Base-by-base conservation (phyloP, 1,139 yeast species). In the Pneumocystis jirovecii region DNA sequence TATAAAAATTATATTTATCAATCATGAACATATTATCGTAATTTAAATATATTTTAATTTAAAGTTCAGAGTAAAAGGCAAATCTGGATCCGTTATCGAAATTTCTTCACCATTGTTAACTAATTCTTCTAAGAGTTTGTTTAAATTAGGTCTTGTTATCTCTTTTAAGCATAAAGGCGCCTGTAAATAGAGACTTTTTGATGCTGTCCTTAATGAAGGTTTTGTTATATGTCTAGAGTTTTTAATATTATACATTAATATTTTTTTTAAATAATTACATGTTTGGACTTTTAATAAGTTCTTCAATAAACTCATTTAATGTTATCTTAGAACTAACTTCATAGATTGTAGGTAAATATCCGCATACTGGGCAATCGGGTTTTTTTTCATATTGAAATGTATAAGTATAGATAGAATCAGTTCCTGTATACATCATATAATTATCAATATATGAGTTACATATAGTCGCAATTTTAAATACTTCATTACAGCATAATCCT, bases 401-500 rank as follows among this genome's bases (percentile, higher is more conserved):
- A 71, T 86, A 86, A 0, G 89, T 84, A 76, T 85, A 88, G 2
- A 86, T 84, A 0, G 90, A 85, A 66, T 85, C 86, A 66, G 85
- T 85, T 0, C 96, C 96, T 12, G 89, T 82, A 72, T 89, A 89
- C 85, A 87, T 87, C 89, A 89, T 86, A 73, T 88, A 88, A 74
- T 90, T 91, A 70, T 85, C 83, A 70, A 89, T 76, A 56, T 80
- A 80, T 0, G 90, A 91, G 70, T 85, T 85, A 66, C 83, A 78
- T 64, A 84, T 81, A 0, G 96, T 85, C 37, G 87, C 80, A 35
- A 89, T 78, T 72, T 91, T 91, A 74, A 89, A 83, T 0, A 88
- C 90, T 73, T 91, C 97, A 71, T 87, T 87, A 72, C 96, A 88
- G 74, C 96, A 89, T 17, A 90, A 81, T 0, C 96, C 96, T 50